phyloP scores from a whole-genome alignment of 495 filamentous ascomycete genomes.

The Aspergillus carlsbadensis region DNA sequence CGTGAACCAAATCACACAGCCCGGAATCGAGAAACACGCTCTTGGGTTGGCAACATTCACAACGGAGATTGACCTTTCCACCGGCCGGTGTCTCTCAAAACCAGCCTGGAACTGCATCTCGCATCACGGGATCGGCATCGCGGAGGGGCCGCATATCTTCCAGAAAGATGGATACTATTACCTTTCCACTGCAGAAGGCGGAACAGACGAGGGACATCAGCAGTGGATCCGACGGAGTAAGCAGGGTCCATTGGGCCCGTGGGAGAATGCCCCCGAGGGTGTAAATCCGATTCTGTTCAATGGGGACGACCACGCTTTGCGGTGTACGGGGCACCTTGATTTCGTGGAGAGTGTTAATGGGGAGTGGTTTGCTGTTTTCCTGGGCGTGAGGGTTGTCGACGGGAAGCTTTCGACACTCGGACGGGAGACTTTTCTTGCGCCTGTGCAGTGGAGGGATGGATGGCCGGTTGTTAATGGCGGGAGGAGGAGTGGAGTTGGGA shows the following conservation, averaged over 20 bases:
- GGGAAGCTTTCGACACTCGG: background rate
- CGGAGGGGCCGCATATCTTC: background rate
- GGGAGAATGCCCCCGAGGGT: background rate
- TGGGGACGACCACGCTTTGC: background rate
- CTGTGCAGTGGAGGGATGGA: background rate
- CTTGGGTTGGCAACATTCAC: background rate
- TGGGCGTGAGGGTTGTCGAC: background rate
- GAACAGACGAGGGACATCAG: background rate
- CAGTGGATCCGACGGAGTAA: background rate
- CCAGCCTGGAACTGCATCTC: background rate
- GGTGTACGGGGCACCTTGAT: background rate
- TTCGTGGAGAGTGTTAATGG: background rate
- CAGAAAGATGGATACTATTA: background rate
- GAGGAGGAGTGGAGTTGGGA: background rate
- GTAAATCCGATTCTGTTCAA: background rate
- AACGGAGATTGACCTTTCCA: background rate
- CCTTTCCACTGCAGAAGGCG: background rate
- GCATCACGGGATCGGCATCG: background rate
- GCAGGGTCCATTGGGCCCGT: background rate
- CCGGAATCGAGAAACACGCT: background rate
- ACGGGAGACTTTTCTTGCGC: background rate
- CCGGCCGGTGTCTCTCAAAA: background rate
- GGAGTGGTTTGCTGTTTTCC: background rate
- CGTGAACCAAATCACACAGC: background rate
- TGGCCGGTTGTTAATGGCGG: background rate